phyloP scores from a whole-genome alignment of 164 flowering plant genomes.

The Nymphaea colorata region DNA sequence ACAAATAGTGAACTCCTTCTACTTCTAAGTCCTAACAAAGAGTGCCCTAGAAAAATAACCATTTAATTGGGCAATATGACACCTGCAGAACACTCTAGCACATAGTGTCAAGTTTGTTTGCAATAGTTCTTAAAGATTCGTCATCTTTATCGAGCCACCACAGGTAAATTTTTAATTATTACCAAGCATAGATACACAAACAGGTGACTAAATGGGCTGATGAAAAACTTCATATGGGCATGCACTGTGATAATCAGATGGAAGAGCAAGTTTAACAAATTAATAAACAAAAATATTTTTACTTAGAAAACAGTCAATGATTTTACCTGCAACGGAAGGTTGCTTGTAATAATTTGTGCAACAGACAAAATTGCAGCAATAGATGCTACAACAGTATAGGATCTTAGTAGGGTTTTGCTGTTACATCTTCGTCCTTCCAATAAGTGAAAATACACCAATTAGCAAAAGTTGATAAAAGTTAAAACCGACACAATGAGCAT shows the following conservation, averaged over 20 bases:
- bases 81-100: too few relatives aligned
- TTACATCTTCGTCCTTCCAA: conserved; percentile 56
- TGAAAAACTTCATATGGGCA: too few relatives aligned
- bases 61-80: too few relatives aligned
- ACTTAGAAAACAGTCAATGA: background rate
- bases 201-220: background rate
- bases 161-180: too few relatives aligned
- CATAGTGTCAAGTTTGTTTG: too few relatives aligned
- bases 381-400: conserved; percentile 34
- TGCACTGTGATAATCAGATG: too few relatives aligned
- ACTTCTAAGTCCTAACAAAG: too few relatives aligned
- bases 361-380: conserved; percentile 23
- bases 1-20: too few relatives aligned
- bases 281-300: background rate
- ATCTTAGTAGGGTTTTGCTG: conserved; percentile 30
- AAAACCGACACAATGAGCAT: background rate
- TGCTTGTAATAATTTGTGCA: conserved; percentile 15
- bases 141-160: background rate
- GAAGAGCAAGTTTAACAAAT: background rate
- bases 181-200: background rate
- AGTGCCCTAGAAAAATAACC: too few relatives aligned
- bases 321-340: conserved; percentile 1
- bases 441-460: background rate
- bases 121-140: too few relatives aligned
- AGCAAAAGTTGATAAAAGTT: background rate